Evolutionary conservation across 441 rosid species (phyloP), one percentile per base, ranked within the genome.

Genomic region (Gossypium aridum): DNA sequence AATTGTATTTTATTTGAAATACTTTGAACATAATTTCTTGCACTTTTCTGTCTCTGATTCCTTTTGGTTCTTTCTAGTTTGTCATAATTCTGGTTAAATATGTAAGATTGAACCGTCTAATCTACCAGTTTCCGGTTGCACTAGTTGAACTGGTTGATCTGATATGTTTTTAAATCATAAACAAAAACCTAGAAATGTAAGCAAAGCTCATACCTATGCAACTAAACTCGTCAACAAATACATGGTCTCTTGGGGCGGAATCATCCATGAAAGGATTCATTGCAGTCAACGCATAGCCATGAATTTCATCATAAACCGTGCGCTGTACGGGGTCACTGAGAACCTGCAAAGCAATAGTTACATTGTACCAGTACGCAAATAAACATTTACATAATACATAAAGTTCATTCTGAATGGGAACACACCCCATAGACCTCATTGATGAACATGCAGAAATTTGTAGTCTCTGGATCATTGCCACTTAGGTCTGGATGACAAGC

Each of bases 401-500:
- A 22, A 20, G 37, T 3, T 54, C 8, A 3, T 3, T 64, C n/a
- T n/a, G 39, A 67, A 80, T 28, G 51, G 59, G 71, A 72, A 84
- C 89, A 72, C 79, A 94, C 99, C 92, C 76, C 83, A 23, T 95
- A 95, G 70, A 95, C 89, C 45, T 95, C 99, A 20, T 93, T 95
- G 12, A 95, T 87, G 89, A 95, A 95, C 85, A 88, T 91, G 86
- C 99, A 95, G 86, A 95, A 95, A 74, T 93, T 93, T 3, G 90
- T 95, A 4, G 93, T 88, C 70, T 90, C 97, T 0, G 91, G 81
- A 72, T 89, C 91, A 74, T 89, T 67, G 2, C 98, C 99, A 62
- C 97, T 95, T 81, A 95, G 83, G 22, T 95, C 99, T 1, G 99
- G 98, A 87, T 93, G 99, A 3, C 99, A 95, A 61, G 90, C 88